These are phyloP conservation scores for Flagelloscypha sp. DNA, from an alignment of 768 basidiomycete genomes.

Conservation along the genomic window DNA sequence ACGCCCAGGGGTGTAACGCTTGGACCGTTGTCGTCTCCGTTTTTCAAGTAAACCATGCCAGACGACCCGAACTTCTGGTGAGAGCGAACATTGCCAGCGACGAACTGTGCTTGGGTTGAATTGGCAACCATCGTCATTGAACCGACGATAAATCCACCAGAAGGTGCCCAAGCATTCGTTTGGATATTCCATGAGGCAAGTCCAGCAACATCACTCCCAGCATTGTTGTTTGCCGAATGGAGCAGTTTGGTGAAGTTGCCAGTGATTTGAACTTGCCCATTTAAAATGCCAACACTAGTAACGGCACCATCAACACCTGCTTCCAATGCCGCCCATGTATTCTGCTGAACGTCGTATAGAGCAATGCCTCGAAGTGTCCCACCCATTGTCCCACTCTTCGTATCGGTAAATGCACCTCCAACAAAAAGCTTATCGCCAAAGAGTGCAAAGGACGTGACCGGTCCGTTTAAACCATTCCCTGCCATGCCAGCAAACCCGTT, in stretches of 20 bases:
- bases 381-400: constrained; percentile 42
- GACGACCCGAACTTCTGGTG: constrained; percentile 62
- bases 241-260: constrained; percentile 65
- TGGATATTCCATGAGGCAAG: constrained; percentile 69
- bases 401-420: constrained; percentile 83
- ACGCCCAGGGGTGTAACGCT: constrained; percentile 53
- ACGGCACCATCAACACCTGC: constrained; percentile 76
- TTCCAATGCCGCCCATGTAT: constrained; percentile 60
- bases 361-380: constrained; percentile 55
- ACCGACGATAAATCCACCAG: constrained; percentile 67
- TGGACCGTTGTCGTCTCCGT: constrained; percentile 49
- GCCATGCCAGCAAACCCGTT: constrained; percentile 46
- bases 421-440: constrained; percentile 64
- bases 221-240: constrained; percentile 20
- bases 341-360: constrained; percentile 56
- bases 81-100: constrained; percentile 59
- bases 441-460: constrained; percentile 60
- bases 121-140: constrained; percentile 64
- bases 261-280: constrained; percentile 50
- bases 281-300: constrained; percentile 42
- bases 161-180: constrained; percentile 58
- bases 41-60: constrained; percentile 74
- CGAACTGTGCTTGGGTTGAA: constrained; percentile 49
- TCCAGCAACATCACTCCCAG: constrained; percentile 41
- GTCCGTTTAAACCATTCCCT: constrained; percentile 70